Conservation (phyloP, 208 protist genomes). For the Wallacemonas collosoma region DNA sequence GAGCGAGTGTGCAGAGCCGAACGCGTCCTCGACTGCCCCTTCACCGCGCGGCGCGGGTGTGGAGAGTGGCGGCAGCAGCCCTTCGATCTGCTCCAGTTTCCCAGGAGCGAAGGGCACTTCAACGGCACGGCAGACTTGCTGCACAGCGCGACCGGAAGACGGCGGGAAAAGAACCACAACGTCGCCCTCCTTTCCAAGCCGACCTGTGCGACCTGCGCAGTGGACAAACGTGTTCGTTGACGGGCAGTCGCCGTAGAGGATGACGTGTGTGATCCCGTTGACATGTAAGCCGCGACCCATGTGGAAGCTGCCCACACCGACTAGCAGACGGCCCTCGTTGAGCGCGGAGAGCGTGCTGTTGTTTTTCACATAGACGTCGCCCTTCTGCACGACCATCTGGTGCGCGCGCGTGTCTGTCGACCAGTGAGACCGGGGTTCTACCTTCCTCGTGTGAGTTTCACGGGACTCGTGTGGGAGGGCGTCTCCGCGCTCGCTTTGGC, state of each 20-base stretch:
- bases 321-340: conserved; percentile 58
- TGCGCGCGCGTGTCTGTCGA: conserved; percentile 27
- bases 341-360: conserved; percentile 67
- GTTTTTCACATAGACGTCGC: conserved; percentile 79
- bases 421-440: neutral
- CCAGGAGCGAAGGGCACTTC: conserved; percentile 73
- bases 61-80: conserved; percentile 30
- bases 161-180: conserved; percentile 82
- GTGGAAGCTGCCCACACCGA: conserved; percentile 66
- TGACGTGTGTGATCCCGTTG: conserved; percentile 78
- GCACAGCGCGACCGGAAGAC: conserved; percentile 63
- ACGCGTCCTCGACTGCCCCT: conserved; percentile 2
- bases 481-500: too few species aligned
- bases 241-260: conserved; percentile 76
- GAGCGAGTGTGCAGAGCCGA: conserved; percentile 17
- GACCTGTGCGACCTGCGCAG: conserved; percentile 86
- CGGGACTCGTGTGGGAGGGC: too few species aligned
- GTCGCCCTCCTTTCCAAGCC: conserved; percentile 80
- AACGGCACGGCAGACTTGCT: conserved; percentile 71
- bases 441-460: neutral
- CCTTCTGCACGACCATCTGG: conserved; percentile 43
- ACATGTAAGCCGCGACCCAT: conserved; percentile 86
- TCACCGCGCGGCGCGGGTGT: neutral
- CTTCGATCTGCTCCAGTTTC: conserved; percentile 58
- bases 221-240: conserved; percentile 74